These are phyloP conservation scores for Juncus effusus DNA, from an alignment of 176 grass and related monocot species.

Conservation along the genomic window DNA sequence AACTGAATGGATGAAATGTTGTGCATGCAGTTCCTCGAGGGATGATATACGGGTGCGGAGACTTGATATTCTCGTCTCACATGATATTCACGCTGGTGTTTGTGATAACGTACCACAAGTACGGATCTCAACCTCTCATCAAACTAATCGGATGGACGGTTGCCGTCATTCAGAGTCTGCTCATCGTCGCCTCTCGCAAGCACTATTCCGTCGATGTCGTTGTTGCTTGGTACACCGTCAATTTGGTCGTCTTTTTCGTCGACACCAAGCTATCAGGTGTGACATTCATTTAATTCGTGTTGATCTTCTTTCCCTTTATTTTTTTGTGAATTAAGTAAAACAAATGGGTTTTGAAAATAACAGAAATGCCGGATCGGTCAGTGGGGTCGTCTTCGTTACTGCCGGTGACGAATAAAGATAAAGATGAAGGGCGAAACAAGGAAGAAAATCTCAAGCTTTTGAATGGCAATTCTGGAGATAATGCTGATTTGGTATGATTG, in stretches of 20 bases:
- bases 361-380: conserved; percentile 91
- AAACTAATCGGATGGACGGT: conserved; percentile 77
- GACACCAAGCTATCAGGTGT: conserved; percentile 87
- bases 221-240: conserved; percentile 98
- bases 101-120: conserved; percentile 80
- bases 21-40: conserved; percentile 77
- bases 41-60: conserved; percentile 81
- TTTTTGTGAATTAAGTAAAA: conserved; percentile 1
- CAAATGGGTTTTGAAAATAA: neutral
- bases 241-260: conserved; percentile 86
- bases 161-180: conserved; percentile 75
- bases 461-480: conserved; percentile 77
- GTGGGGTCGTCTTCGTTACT: conserved; percentile 43
- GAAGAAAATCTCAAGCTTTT: conserved; percentile 76
- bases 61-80: conserved; percentile 98
- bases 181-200: conserved; percentile 92
- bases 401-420: conserved; percentile 68
- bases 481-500: conserved; percentile 65
- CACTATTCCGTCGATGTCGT: conserved; percentile 93
- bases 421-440: conserved; percentile 42
- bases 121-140: conserved; percentile 81
- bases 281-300: neutral
- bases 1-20: neutral
- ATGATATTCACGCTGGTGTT: conserved; percentile 99
- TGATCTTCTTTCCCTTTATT: neutral